Percentiles rank a stretch among this genome's conserved stretches.
These are phyloP conservation scores for Liquidambar formosana DNA, from an alignment of 164 flowering plant species.

Conservation along the genomic window DNA sequence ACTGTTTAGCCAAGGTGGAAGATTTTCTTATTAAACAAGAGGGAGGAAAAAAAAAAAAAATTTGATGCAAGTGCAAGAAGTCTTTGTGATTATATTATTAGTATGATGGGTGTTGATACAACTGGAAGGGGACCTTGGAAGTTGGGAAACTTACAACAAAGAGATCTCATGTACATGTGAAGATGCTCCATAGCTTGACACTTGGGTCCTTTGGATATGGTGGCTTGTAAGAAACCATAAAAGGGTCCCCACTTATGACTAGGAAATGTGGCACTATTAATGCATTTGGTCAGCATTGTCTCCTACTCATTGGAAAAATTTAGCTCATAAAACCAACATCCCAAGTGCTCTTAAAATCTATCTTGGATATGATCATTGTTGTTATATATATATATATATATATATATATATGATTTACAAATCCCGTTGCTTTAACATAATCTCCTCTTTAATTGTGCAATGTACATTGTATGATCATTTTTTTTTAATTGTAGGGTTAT, in stretches of 20 bases:
- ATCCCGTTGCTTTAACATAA: too few species aligned
- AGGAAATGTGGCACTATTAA: conserved; percentile 21
- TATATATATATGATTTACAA: too few species aligned
- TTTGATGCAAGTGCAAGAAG: conserved; percentile 10
- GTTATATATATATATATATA: too few species aligned
- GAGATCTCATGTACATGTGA: conserved; percentile 35
- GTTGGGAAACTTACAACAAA: conserved; percentile 24
- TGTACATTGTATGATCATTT: too few species aligned
- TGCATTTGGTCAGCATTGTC: conserved; percentile 26
- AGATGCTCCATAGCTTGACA: conserved; percentile 27
- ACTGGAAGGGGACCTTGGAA: conserved; percentile 48
- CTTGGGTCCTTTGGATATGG: conserved; percentile 16
- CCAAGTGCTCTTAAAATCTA: conserved; percentile 36
- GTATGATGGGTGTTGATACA: conserved; percentile 20
- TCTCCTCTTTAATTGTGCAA: too few species aligned
- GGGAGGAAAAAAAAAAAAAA: neutral
- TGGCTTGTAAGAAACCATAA: neutral
- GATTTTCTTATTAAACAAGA: conserved; percentile 1
- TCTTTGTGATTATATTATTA: conserved; percentile 20
- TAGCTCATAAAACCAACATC: conserved; percentile 41
- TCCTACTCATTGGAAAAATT: conserved; percentile 10
- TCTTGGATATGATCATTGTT: conserved; percentile 31
- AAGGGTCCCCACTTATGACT: conserved; percentile 15
- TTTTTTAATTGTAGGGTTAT: too few species aligned
- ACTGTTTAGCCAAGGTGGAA: conserved; percentile 15